Evolutionary conservation across 768 basidiomycete genomes (phyloP).

Genomic region (Tulasnella sp.): DNA sequence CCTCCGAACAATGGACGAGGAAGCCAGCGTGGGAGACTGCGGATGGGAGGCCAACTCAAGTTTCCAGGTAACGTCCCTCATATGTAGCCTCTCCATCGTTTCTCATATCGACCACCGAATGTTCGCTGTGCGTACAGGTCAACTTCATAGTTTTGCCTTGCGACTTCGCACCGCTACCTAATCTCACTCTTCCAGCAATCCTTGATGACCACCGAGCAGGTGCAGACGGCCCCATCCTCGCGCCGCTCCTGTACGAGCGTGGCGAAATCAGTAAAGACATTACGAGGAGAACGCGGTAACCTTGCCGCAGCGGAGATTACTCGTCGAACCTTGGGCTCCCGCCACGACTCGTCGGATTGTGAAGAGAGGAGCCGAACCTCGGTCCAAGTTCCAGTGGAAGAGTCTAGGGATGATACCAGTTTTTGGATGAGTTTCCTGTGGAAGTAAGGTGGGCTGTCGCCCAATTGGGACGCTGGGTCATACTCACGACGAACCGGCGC

Average conservation of each 20-base stretch:
- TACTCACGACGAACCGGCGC: slow-evolving; percentile 12
- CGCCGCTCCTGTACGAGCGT: slow-evolving; percentile 39
- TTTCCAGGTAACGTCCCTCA: slow-evolving; percentile 47
- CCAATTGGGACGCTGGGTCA: background rate
- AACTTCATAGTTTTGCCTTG: slow-evolving; percentile 90
- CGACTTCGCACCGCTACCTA: slow-evolving; percentile 77
- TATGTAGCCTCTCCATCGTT: background rate
- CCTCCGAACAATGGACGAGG: slow-evolving; percentile 74
- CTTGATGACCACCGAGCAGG: slow-evolving; percentile 81
- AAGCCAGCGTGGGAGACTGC: slow-evolving; percentile 65
- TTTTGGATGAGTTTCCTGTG: slow-evolving; percentile 71
- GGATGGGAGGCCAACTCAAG: slow-evolving; percentile 67
- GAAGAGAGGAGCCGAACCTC: slow-evolving; percentile 62
- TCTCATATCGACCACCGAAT: background rate
- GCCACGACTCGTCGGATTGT: slow-evolving; percentile 55
- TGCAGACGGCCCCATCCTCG: slow-evolving; percentile 53
- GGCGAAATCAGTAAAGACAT: slow-evolving; percentile 28
- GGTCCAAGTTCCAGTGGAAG: slow-evolving; percentile 66
- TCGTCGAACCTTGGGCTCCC: slow-evolving; percentile 32
- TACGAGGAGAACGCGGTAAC: background rate
- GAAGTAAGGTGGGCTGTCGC: slow-evolving; percentile 43
- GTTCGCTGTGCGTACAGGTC: slow-evolving; percentile 34
- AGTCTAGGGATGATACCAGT: slow-evolving; percentile 67
- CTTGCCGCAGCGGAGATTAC: background rate
- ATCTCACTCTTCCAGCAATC: slow-evolving; percentile 62